These are phyloP conservation scores for Deinandra increscens DNA, from an alignment of 129 eudicot genomes.

Conservation along the genomic window DNA sequence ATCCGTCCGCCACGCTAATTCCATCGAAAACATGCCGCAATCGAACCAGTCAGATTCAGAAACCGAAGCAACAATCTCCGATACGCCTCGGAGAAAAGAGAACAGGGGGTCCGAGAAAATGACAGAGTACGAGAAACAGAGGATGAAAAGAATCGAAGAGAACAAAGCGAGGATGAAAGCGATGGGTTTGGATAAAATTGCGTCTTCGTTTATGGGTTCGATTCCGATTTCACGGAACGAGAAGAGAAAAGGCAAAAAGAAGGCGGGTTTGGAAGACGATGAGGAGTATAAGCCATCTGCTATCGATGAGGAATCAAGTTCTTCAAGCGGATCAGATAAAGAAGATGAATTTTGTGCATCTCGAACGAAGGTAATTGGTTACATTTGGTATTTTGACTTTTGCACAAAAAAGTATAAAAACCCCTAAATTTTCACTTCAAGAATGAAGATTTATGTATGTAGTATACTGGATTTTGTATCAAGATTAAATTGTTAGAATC, in stretches of 20 bases:
- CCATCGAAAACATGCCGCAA: constrained; percentile 27
- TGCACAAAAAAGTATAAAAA: not conserved
- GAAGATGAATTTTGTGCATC: constrained; percentile 27
- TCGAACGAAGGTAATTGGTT: constrained; percentile 19
- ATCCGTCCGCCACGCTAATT: not conserved
- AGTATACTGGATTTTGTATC: not conserved
- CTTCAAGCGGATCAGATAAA: constrained; percentile 44
- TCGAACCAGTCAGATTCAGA: constrained; percentile 39
- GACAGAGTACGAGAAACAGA: constrained; percentile 69
- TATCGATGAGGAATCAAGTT: constrained; percentile 40
- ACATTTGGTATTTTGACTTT: not conserved
- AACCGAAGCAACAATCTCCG: constrained; percentile 33
- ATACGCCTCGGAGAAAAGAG: constrained; percentile 27
- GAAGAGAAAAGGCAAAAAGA: constrained; percentile 50
- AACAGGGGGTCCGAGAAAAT: constrained; percentile 27
- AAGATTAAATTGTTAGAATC: not conserved
- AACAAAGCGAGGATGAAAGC: constrained; percentile 86
- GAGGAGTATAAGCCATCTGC: constrained; percentile 60
- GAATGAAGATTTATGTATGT: not conserved
- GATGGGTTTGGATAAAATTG: constrained; percentile 70
- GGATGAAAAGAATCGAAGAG: constrained; percentile 73
- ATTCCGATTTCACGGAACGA: constrained; percentile 30
- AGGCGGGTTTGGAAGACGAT: constrained; percentile 51
- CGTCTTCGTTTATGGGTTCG: constrained; percentile 49
- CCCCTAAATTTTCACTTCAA: not conserved